Evolutionary conservation across 441 rosid genomes (phyloP), one percentile per base, ranked within the genome.

Genomic region (Manihot esculenta): DNA sequence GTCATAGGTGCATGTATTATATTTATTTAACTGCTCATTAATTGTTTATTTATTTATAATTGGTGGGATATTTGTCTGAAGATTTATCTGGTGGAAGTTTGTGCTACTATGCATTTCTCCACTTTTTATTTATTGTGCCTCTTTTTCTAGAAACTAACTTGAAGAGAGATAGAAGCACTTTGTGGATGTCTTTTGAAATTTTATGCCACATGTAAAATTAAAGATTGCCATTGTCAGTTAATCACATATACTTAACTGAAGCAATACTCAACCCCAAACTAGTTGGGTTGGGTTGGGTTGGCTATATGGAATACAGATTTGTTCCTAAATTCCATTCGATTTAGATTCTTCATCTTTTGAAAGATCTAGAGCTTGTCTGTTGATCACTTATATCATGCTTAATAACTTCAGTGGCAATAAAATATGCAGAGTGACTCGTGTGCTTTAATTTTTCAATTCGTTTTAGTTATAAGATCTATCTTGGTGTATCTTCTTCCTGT

Each of bases 71-170:
- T 59, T 49, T 20, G 24, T 14, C 33, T 23, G 48, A 21, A 50
- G 24, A 33, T 47, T 13, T 33, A 12, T 26, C 15, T 58, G 35
- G 38, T 59, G 35, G 33, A 20, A 7, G 14, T n/a, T 18, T 44
- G 41, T 24, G n/a, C 72, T 69, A 58, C n/a, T n/a, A n/a, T 20
- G 6, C 35, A 47, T 26, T 7, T 70, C 64, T 33, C 26, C 24
- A 30, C 65, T 64, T 64, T 12, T 45, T 24, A 15, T 23, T 15
- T 6, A 26, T 7, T 64, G 5, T 24, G 50, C 7, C 48, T 20
- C 27, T 20, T 18, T 10, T 27, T 30, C 15, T 55, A 20, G 20
- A 14, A 20, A 17, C 20, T 23, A 30, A 45, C 2, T 15, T 12
- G 12, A 23, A 17, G 13, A 12, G 15, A 15, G 53, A 18, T 2